Evolutionary conservation across 768 basidiomycete genomes (phyloP), one percentile per base, ranked within the genome.

Genomic region (Hygrophoropsis aurantiaca): DNA sequence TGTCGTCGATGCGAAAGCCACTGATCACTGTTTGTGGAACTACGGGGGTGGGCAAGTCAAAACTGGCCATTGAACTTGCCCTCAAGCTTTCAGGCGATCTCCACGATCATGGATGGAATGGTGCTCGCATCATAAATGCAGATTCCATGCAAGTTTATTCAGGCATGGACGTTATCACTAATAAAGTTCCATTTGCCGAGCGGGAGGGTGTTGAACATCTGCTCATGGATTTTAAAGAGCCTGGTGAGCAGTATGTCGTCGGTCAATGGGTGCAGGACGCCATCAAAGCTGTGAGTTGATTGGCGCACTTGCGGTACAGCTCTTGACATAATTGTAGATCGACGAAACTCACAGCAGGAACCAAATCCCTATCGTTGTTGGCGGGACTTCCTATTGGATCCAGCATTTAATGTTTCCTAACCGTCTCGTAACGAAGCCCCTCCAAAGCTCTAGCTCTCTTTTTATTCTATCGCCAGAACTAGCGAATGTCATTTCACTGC

Each of bases 81-180:
- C 74, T 83, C 26, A 74, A 72, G 48, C 64, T 86, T 19, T 61
- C 74, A 10, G 64, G 73, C 36, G 56, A 53, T 26, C n/a, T 42
- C 20, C 46, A 58, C 34, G 56, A 53, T 23, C 64, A 68, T 56
- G 69, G 66, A 38, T 86, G 82, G 77, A 68, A 65, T 11, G 80
- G 82, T 11, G 85, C 83, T 7, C 81, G 83, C 59, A 78, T 98
- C 55, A 85, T 99, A 61, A 98, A 97, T 61, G 91, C 94, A 9
- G 97, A 99, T 67, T 83, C 95, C 11, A 97, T 99, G 95, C 97
- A 99, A 66, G 85, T 93, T 11, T 98, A 97, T 65, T 73, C 74
- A 15, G 95, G 95, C 0, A 78, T 98, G 65, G 88, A 97, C 66
- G 73, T 94, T 42, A 85, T 97, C 58, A 98, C 95, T 21, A 98